A percentile compares a stretch with the other conserved stretches of the same genome.
These are phyloP conservation scores for Fusarium praegraminearum DNA, from an alignment of 2,329 filamentous ascomycete species.

Conservation along the genomic window DNA sequence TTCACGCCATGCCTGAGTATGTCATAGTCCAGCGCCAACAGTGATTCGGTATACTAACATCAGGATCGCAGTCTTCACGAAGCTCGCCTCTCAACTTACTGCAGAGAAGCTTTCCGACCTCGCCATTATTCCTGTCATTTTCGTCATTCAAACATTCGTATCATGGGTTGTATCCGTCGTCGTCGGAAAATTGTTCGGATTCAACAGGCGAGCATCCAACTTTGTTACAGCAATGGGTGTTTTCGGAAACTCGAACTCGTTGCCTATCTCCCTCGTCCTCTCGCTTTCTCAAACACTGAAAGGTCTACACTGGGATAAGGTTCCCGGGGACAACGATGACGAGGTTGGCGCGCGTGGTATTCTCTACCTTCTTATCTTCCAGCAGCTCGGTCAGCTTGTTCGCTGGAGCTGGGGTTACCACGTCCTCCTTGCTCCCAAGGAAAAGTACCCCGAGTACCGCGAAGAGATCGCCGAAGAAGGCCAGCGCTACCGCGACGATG, in stretches of 20 bases:
- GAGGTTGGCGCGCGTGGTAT: constrained; percentile 95
- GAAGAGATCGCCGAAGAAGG: constrained; percentile 67
- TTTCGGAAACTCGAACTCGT: constrained; percentile 97
- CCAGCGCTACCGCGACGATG: constrained; percentile 66
- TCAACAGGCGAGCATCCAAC: constrained; percentile 87
- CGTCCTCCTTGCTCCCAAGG: constrained; percentile 87
- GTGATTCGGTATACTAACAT: constrained; percentile 37
- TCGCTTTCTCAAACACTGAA: constrained; percentile 92
- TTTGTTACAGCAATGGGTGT: constrained; percentile 98
- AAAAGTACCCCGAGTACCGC: constrained; percentile 75
- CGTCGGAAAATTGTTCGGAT: constrained; percentile 80
- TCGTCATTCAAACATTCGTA: constrained; percentile 85
- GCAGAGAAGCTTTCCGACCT: constrained; percentile 91
- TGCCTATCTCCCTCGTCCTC: constrained; percentile 95
- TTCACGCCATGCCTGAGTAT: constrained; percentile 97
- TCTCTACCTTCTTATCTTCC: constrained; percentile 95
- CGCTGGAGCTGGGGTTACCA: constrained; percentile 99
- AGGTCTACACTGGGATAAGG: constrained; percentile 92
- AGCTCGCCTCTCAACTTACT: constrained; percentile 93
- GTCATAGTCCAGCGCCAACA: not conserved
- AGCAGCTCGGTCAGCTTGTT: constrained; percentile 94
- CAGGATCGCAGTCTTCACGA: constrained; percentile 82
- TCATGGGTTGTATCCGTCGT: constrained; percentile 82
- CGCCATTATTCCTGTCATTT: constrained; percentile 95
- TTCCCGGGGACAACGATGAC: constrained; percentile 93